Conservation (phyloP, 192 early-diverging fungal genomes). For the Backusella tuberculispora region DNA sequence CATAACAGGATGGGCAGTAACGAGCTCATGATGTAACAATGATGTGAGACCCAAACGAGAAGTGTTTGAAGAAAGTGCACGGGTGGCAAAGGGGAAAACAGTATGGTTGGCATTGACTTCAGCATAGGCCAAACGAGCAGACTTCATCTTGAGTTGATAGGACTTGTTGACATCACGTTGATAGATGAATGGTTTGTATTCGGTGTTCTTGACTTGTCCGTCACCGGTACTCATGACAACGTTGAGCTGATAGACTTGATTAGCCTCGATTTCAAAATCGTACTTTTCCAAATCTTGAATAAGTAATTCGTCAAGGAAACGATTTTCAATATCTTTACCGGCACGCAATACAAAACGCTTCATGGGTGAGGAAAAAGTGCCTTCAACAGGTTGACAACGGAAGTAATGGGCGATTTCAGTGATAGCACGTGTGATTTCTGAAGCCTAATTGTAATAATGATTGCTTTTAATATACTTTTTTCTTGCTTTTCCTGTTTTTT, state of each 20-base stretch:
- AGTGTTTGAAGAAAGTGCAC: constrained; percentile 37
- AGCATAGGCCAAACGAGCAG: constrained; percentile 63
- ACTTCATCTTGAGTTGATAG: constrained; percentile 73
- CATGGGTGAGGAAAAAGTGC: constrained; percentile 70
- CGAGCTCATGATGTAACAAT: constrained; percentile 61
- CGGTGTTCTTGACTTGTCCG: constrained; percentile 57
- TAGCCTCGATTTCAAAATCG: constrained; percentile 71
- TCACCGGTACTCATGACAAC: constrained; percentile 68
- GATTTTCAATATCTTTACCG: constrained; percentile 62
- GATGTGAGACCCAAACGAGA: constrained; percentile 72
- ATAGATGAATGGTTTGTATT: constrained; percentile 63
- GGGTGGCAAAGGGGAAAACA: constrained; percentile 79
- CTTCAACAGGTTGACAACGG: constrained; percentile 69
- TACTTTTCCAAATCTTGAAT: constrained; percentile 46
- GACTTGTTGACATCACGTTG: constrained; percentile 74
- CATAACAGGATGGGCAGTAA: constrained; percentile 68
- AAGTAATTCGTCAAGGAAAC: constrained; percentile 57
- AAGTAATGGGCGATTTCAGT: constrained; percentile 60
- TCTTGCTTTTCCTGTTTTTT: not conserved
- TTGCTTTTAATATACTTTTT: not conserved
- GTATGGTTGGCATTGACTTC: constrained; percentile 63
- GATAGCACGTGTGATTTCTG: constrained; percentile 64
- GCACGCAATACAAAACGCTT: constrained; percentile 76
- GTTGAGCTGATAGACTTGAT: constrained; percentile 76
- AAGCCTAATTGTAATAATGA: constrained; percentile 29